A percentile compares a stretch with the other conserved stretches of the same genome.
Evolutionary conservation across 495 filamentous ascomycete species (phyloP).

Genomic region (Trichoderma virens): DNA sequence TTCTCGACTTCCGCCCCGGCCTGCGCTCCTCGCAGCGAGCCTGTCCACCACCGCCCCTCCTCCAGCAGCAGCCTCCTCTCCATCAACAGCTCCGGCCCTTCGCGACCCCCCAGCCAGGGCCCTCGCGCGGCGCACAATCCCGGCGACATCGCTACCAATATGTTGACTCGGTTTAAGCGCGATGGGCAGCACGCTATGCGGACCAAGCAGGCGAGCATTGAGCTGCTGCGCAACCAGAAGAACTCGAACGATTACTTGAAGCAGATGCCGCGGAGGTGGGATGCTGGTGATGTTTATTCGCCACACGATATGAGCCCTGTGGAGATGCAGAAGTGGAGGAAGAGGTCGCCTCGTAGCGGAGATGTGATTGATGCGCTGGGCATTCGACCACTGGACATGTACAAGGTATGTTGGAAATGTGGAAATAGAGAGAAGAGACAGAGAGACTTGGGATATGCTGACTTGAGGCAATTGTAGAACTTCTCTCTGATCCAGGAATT

Average conservation of each 20-base stretch:
- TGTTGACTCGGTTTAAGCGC: conserved; percentile 11
- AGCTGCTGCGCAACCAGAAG: conserved; percentile 17
- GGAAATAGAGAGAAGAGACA: background rate
- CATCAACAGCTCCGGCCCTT: background rate
- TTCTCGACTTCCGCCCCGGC: background rate
- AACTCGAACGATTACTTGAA: conserved; percentile 27
- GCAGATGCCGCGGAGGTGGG: conserved; percentile 52
- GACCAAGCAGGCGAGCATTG: conserved; percentile 6
- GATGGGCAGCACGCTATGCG: background rate
- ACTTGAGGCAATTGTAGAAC: conserved; percentile 60
- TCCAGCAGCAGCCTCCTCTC: conserved; percentile 10
- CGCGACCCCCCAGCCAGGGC: conserved; percentile 8
- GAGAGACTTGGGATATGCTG: background rate
- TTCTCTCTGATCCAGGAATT: conserved; percentile 89
- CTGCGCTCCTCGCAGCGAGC: background rate
- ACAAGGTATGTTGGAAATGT: conserved; percentile 53
- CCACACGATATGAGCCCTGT: conserved; percentile 73
- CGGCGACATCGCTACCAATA: background rate
- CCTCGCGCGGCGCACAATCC: conserved; percentile 8
- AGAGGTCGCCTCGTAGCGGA: conserved; percentile 28
- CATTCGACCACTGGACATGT: conserved; percentile 74
- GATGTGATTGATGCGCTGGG: conserved; percentile 79
- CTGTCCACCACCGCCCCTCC: background rate
- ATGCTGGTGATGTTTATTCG: conserved; percentile 74
- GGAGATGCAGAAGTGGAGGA: conserved; percentile 63